Base-by-base conservation (phyloP, 768 basidiomycete genomes). In the Calocera viscosa region DNA sequence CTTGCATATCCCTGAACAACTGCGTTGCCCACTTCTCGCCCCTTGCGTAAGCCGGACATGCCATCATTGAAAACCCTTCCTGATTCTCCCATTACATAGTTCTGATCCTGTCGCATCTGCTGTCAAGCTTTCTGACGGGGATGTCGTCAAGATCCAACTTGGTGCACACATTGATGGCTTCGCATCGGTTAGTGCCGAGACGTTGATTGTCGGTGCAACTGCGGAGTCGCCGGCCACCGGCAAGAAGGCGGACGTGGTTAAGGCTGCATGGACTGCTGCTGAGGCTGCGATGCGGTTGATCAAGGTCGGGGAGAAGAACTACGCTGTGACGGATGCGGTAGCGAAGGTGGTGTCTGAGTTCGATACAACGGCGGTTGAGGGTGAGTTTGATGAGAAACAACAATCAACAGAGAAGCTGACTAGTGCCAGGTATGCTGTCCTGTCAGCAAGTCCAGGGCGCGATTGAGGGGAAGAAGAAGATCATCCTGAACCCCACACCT, bases 91-190 rank as follows among this genome's bases (percentile, higher is more conserved):
- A 2, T 60, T 14, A 10, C 30, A 32, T 60, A 60, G 53, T 8
- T 60, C 53, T 26, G 53, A 60, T 26, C 53, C 53, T 30, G 49
- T 60, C 19, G 22, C 14, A 28, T 60, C 53, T 60, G 53, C 53
- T 60, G 53, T 26, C 75, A 82, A 76, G 64, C 82, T 94, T 70
- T 84, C 83, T 30, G 89, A 92, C 70, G 86, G 86, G 68, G 96
- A 99, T 75, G 86, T 99, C 67, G 95, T 98, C 71, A 98, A 97
- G 79, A 79, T 99, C 70, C 91, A 94, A 76, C 82, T 98, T 68
- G 96, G 96, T 53, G 94, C 94, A 22, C 96, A 99, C 74, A 93
- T 99, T 77, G 95, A 98, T 75, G 96, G 96, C 67, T 97, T 90
- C 77, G 94, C 94, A 22, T 86, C 92, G 65, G 86, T 96, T 76